phyloP scores from a whole-genome alignment of 345 rosid species.

The Sonneratia caseolaris region DNA sequence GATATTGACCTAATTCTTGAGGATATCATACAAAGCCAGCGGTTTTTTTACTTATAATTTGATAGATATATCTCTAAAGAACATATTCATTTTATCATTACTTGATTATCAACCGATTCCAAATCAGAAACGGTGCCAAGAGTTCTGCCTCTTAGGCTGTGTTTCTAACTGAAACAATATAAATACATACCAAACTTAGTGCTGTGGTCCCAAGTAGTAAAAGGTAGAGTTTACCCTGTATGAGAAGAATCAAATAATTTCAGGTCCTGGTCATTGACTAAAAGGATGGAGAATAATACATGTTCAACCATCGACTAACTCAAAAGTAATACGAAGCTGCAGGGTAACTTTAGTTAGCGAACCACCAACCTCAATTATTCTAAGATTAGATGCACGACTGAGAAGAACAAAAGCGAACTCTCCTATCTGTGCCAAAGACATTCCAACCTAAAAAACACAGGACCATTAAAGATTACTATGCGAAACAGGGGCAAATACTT shows the following conservation, averaged over 20 bases:
- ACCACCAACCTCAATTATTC: constrained; percentile 71
- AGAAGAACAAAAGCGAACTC: constrained; percentile 95
- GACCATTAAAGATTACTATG: constrained; percentile 14
- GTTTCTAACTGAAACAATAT: background rate
- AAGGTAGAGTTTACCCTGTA: constrained; percentile 75
- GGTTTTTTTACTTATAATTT: background rate
- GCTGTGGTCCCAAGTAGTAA: constrained; percentile 96
- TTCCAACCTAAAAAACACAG: constrained; percentile 51
- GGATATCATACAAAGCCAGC: no score
- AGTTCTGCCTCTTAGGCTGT: background rate
- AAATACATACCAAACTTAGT: constrained; percentile 54
- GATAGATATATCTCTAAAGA: background rate
- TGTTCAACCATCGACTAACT: background rate
- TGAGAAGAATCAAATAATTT: constrained; percentile 1
- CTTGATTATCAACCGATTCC: background rate
- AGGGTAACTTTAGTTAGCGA: background rate
- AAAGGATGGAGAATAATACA: background rate
- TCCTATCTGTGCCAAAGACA: constrained; percentile 96
- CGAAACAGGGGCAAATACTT: background rate
- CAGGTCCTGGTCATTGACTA: background rate
- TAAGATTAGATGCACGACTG: constrained; percentile 97
- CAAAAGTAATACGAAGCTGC: background rate
- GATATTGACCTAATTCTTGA: no score
- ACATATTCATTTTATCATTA: background rate
- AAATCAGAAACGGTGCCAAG: background rate